Evolutionary conservation across 2,329 filamentous ascomycete genomes (phyloP), one percentile per base, ranked within the genome.

Genomic region (Sporothrix brunneoviolacea): DNA sequence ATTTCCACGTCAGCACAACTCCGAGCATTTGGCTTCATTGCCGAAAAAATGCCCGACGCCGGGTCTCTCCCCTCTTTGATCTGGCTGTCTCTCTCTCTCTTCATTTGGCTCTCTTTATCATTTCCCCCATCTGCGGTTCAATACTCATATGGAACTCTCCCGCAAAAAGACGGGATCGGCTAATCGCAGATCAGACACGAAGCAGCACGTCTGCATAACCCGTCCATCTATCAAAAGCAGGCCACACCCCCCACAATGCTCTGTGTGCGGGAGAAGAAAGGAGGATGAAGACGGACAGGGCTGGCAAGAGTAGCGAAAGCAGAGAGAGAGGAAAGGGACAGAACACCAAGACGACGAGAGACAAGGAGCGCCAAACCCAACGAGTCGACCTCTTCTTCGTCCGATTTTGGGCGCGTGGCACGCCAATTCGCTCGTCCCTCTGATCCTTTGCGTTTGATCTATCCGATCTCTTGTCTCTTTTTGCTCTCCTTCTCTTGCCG

Each of bases 141-240:
- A 12, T 35, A 48, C 27, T 8, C 36, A 21, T 32, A 48, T 38
- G 32, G 35, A 40, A 16, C 28, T 32, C 46, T 24, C 21, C 45
- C 37, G 33, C 41, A 30, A 9, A n/a, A 21, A 7, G 33, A 45
- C 27, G 46, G 28, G 28, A 41, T 45, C 48, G 41, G 41, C 27
- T 45, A 50, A 50, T 45, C 38, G 41, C 24, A 39, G 48, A 50
- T 50, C 48, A 50, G 16, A 44, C 48, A 39, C 48, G 19, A 9
- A 13, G 19, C 19, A 39, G 10, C 15, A 18, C 15, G 15, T 41
- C 28, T 36, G 37, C 39, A 36, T 37, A 36, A 49, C 16, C 13
- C n/a, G 18, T 21, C 28, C 30, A 15, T 15, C 19, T n/a, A 22
- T n/a, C 33, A 22, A 37, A 47, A 39, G 24, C 10, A 18, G 24